phyloP scores from a whole-genome alignment of 768 basidiomycete species.

The Boletus pseudo-olivaceus region DNA sequence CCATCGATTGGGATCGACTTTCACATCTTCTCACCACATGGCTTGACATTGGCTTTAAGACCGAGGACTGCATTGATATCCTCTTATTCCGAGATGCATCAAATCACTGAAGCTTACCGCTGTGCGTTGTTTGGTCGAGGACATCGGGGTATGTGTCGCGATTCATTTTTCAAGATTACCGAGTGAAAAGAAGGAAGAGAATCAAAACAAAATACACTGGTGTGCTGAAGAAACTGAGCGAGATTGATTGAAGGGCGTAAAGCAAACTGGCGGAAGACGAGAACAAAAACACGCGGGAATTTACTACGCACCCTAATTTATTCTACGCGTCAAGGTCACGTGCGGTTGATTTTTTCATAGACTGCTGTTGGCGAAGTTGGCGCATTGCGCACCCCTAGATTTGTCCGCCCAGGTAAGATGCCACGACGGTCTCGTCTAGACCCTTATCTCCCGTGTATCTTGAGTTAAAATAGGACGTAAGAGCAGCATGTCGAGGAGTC shows the following conservation, averaged over 20 bases:
- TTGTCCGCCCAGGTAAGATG: slow-evolving; percentile 5
- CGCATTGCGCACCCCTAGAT: background rate
- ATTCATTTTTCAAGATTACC: slow-evolving; percentile 21
- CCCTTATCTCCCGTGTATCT: background rate
- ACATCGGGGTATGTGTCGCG: slow-evolving; percentile 41
- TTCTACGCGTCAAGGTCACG: slow-evolving; percentile 29
- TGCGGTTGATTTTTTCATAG: slow-evolving; percentile 16
- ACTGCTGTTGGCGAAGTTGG: background rate
- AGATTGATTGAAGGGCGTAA: slow-evolving; percentile 23
- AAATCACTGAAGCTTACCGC: slow-evolving; percentile 27
- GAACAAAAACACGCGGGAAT: slow-evolving; percentile 31
- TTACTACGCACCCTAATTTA: slow-evolving; percentile 24
- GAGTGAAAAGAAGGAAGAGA: slow-evolving; percentile 12
- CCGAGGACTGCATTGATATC: background rate
- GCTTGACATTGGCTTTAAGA: slow-evolving; percentile 2
- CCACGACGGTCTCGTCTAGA: background rate
- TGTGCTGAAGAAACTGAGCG: slow-evolving; percentile 9
- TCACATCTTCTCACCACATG: slow-evolving; percentile 8
- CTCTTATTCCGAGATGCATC: background rate
- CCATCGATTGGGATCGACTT: background rate
- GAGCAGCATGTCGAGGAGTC: slow-evolving; percentile 37
- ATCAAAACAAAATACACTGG: slow-evolving; percentile 5
- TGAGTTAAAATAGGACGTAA: background rate
- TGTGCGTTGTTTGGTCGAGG: slow-evolving; percentile 34
- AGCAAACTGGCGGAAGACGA: slow-evolving; percentile 17